A percentile compares a stretch with the other conserved stretches of the same genome.
These are phyloP conservation scores for Microcos paniculata DNA, from an alignment of 345 rosid species.

Conservation along the genomic window DNA sequence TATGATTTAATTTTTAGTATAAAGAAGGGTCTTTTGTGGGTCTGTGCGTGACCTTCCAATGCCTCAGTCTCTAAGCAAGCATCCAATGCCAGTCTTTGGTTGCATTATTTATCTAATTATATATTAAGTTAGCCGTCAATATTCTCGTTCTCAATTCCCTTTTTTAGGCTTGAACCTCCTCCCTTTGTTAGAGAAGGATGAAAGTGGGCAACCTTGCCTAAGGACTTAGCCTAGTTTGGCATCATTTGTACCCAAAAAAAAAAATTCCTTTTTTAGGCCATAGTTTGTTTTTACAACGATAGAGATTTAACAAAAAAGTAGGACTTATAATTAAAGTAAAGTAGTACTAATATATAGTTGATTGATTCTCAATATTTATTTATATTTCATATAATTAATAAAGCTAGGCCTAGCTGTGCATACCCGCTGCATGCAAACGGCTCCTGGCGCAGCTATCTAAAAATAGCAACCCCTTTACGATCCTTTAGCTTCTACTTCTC, in stretches of 20 bases:
- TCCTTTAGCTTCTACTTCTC: neutral
- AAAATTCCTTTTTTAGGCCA: too few relatives aligned
- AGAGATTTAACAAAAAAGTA: neutral
- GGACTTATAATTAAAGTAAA: too few relatives aligned
- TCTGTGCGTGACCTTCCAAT: too few relatives aligned
- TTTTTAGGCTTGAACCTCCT: too few relatives aligned
- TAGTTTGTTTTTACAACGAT: neutral
- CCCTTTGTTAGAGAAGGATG: too few relatives aligned
- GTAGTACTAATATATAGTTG: too few relatives aligned
- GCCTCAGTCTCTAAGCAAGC: neutral
- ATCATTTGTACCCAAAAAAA: too few relatives aligned
- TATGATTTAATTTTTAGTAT: neutral
- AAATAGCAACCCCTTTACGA: neutral
- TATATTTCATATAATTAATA: neutral
- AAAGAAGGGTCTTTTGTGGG: neutral
- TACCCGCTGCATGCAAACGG: neutral
- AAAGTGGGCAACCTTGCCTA: too few relatives aligned
- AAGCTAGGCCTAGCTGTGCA: neutral
- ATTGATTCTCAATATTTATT: too few relatives aligned
- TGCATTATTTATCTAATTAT: neutral
- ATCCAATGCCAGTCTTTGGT: neutral
- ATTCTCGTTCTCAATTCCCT: neutral
- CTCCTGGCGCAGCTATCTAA: neutral
- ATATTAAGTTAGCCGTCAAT: neutral
- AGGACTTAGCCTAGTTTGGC: too few relatives aligned